phyloP scores from a whole-genome alignment of 805 yeast genomes.

The Wickerhamiella siamensis region DNA sequence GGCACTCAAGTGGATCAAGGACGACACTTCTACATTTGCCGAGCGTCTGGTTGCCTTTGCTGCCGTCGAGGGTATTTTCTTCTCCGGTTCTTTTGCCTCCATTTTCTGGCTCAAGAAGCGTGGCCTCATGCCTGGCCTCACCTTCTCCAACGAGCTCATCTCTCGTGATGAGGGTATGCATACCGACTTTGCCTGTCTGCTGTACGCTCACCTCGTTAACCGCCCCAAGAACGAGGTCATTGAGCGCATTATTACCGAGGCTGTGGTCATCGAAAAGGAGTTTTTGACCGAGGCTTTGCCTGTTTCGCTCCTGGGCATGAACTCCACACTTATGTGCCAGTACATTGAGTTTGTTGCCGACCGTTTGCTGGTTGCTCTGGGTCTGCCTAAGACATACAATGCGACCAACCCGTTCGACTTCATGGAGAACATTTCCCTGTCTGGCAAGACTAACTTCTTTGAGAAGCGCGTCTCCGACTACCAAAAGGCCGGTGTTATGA shows the following conservation, averaged over 20 bases:
- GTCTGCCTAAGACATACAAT: slow-evolving; percentile 78
- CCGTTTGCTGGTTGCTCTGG: slow-evolving; percentile 80
- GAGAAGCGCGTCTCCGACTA: slow-evolving; percentile 98
- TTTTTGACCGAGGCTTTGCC: slow-evolving; percentile 94
- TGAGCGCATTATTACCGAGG: slow-evolving; percentile 80
- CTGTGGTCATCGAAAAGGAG: slow-evolving; percentile 87
- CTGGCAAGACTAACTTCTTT: slow-evolving; percentile 97
- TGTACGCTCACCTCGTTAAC: slow-evolving; percentile 83
- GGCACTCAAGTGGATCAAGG: slow-evolving; percentile 96
- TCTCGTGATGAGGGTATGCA: slow-evolving; percentile 98
- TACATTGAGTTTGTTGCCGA: slow-evolving; percentile 97
- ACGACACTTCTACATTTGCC: slow-evolving; percentile 74
- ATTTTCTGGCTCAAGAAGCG: slow-evolving; percentile 98
- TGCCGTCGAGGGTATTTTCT: slow-evolving; percentile 97
- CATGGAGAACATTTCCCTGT: slow-evolving; percentile 96
- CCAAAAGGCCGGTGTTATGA: slow-evolving; percentile 99
- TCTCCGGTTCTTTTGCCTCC: slow-evolving; percentile 96
- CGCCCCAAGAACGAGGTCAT: slow-evolving; percentile 73
- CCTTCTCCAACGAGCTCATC: slow-evolving; percentile 93
- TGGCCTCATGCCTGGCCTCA: slow-evolving; percentile 97
- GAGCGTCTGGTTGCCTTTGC: slow-evolving; percentile 97
- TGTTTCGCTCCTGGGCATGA: slow-evolving; percentile 87
- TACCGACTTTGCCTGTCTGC: slow-evolving; percentile 93
- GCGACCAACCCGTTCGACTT: slow-evolving; percentile 92
- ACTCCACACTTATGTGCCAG: slow-evolving; percentile 85